These are phyloP conservation scores for Canna indica DNA, from an alignment of 176 grass and related monocot species.

Conservation along the genomic window DNA sequence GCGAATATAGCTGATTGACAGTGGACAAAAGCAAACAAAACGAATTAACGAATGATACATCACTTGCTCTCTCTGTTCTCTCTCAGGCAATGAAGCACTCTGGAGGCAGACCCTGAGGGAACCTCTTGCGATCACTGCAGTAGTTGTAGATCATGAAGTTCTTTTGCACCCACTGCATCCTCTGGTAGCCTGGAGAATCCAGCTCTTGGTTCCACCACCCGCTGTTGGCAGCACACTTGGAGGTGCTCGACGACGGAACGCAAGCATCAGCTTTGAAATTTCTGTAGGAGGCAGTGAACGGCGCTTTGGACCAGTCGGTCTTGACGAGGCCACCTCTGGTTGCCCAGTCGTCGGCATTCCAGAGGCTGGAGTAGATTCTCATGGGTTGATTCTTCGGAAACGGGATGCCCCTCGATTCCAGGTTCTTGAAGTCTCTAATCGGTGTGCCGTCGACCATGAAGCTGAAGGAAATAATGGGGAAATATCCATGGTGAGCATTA, in stretches of 20 bases:
- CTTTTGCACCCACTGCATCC: slow-evolving; percentile 7
- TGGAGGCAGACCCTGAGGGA: slow-evolving; percentile 2
- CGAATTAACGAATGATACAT: neutral
- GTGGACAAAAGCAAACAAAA: neutral
- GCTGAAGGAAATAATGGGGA: neutral
- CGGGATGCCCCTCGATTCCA: neutral
- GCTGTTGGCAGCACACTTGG: neutral
- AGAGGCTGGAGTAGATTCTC: slow-evolving; percentile 17
- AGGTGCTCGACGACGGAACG: neutral
- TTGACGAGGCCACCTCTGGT: slow-evolving; percentile 9
- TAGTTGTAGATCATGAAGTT: slow-evolving; percentile 20
- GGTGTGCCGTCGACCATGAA: slow-evolving; percentile 11
- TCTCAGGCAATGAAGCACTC: slow-evolving; percentile 13
- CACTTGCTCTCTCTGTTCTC: neutral
- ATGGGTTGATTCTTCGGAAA: slow-evolving; percentile 14
- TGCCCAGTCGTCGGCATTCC: slow-evolving; percentile 14
- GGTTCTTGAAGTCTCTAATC: slow-evolving; percentile 18
- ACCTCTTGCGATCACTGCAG: slow-evolving; percentile 5
- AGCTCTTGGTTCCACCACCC: slow-evolving; percentile 5
- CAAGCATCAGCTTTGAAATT: neutral
- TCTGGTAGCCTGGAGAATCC: neutral
- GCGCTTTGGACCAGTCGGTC: slow-evolving; percentile 12
- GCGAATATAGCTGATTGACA: neutral
- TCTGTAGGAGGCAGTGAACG: slow-evolving; percentile 10
- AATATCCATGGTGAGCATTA: neutral